Evolutionary conservation across 257 asterid genomes (phyloP), one percentile per base, ranked within the genome.

Genomic region (Nicotiana tabacum): DNA sequence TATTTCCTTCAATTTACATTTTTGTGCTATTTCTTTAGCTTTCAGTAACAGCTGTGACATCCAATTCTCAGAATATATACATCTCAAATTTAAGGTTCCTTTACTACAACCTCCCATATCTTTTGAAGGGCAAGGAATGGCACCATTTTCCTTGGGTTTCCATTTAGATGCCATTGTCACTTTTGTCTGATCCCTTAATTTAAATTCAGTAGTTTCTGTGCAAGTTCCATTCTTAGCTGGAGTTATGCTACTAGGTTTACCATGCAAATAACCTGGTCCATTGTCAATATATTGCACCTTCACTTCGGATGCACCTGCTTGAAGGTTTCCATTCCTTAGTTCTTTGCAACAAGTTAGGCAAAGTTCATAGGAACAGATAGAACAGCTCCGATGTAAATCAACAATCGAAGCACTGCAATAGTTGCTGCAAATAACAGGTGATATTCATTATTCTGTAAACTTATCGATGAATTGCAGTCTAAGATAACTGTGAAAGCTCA

Each of bases 301-400:
- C 27, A 83, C 87, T 15, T 74, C 62, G 24, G 83, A 58, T 60
- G 85, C 95, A 82, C 85, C 86, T 55, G 92, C 92, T 53, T 32
- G 88, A 51, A 91, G 83, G 77, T 70, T 57, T 74, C 97, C 98
- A 78, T 81, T 89, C 67, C 97, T 90, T 55, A 96, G 85, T 88
- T 96, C 99, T 82, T 67, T 90, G 83, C 94, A 96, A 84, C 99
- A 96, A 66, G 86, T 84, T 76, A 94, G 91, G 85, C 99, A 96
- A 78, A 96, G 90, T 78, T 94, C 95, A 87, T 89, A 96, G 77
- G 90, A 83, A 83, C 99, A 96, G 33, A 12, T 80, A 29, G 89
- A 87, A 85, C 98, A 94, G 91, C 93, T 96, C 77, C 97, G 87
- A 81, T 93, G 95, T 62, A 88, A 87, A 84, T 95, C 98, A 88